phyloP scores from a whole-genome alignment of 2,329 filamentous ascomycete species.

The Penicillium psychrosexuale region DNA sequence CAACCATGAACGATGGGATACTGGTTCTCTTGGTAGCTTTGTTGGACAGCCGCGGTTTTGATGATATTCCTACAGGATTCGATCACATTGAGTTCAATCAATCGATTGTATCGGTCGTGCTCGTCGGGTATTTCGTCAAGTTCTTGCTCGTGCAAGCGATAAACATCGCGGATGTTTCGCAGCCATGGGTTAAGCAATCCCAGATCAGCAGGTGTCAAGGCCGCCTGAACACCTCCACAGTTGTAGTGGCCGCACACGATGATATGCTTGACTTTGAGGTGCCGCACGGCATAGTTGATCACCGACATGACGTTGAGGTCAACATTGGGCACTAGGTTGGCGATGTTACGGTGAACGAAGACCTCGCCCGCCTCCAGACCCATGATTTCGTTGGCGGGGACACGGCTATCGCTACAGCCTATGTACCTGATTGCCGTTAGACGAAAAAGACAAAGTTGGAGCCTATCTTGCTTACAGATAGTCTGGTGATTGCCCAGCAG shows the following conservation, averaged over 20 bases:
- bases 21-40: constrained; percentile 58
- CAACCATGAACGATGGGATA: constrained; percentile 71
- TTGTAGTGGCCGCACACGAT: constrained; percentile 67
- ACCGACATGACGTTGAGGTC: constrained; percentile 33
- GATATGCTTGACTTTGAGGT: constrained; percentile 60
- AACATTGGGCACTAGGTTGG: constrained; percentile 31
- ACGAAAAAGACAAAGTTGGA: background rate
- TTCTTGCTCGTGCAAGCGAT: constrained; percentile 67
- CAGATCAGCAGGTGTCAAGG: constrained; percentile 63
- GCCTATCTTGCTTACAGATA: constrained; percentile 49
- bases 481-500: constrained; percentile 64
- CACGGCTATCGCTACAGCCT: constrained; percentile 33
- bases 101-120: constrained; percentile 22
- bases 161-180: constrained; percentile 66
- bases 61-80: constrained; percentile 31
- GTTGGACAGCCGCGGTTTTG: constrained; percentile 56
- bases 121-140: constrained; percentile 46
- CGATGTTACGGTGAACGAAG: constrained; percentile 36
- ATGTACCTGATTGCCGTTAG: constrained; percentile 29
- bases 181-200: constrained; percentile 72
- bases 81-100: constrained; percentile 32
- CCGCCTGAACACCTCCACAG: constrained; percentile 65
- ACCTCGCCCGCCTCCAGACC: constrained; percentile 34
- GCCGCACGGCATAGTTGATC: constrained; percentile 33
- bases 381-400: constrained; percentile 34